Base-by-base conservation (phyloP, 1,284 basidiomycete species). In the Cerrena zonata region DNA sequence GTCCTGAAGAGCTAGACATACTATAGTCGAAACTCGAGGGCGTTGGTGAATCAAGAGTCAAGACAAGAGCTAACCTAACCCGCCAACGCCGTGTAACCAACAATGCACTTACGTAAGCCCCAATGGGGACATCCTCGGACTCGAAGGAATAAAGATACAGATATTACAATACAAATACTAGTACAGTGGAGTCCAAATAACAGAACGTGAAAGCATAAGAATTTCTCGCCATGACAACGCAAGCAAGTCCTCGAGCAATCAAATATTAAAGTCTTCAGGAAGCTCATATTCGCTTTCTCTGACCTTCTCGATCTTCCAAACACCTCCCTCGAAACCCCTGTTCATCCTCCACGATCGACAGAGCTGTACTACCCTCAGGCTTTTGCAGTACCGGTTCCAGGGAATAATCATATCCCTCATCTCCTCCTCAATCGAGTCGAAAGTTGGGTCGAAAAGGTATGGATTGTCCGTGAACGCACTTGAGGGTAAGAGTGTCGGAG, bases 371-470 rank as follows among this genome's bases (percentile, higher is more conserved):
- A 57, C 56, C 19, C 61, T 57, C 21, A 65, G 56, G 21, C 51
- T 45, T 21, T 45, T 49, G 46, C 62, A 63, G 45, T 50, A 65
- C 15, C 57, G 48, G 50, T 62, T 65, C 60, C 61, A 64, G 13
- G 62, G 64, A 22, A 65, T 64, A 37, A 64, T 55, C 15, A 65
- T 52, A 48, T 65, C 59, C n/a, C 51, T 51, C 39, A 65, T 52
- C 58, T 65, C 63, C 50, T 63, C 61, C 49, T 60, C 58, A 38
- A 62, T 48, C 18, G 55, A 55, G 18, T 48, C 52, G 49, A 49
- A 65, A 34, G 63, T 56, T 10, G 48, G n/a, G 51, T 65, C 63
- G 50, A 58, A 63, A 24, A 62, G 46, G 45, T 23, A 53, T 18
- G 61, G 59, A 47, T 59, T 47, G n/a, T 51, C 50, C 13, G 30